A percentile compares a stretch with the other conserved stretches of the same genome.
phyloP scores from a whole-genome alignment of 1,284 basidiomycete species.

The Pholiota adiposa region DNA sequence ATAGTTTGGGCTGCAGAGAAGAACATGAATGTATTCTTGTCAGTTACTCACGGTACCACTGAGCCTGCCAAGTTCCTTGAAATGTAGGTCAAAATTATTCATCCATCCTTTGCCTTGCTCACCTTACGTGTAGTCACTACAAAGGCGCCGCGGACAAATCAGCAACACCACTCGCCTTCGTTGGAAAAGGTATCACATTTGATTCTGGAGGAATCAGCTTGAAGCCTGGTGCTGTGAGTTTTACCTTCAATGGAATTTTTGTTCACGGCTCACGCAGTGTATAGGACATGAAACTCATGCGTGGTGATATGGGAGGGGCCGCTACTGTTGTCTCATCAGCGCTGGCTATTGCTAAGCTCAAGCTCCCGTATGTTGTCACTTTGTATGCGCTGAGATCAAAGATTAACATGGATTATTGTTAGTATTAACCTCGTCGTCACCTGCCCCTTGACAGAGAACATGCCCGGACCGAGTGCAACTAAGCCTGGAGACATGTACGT shows the following conservation, averaged over 20 bases:
- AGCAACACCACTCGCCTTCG: constrained; percentile 73
- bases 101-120: background rate
- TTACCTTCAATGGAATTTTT: constrained; percentile 14
- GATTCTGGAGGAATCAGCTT: constrained; percentile 90
- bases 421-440: constrained; percentile 79
- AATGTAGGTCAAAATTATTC: constrained; percentile 53
- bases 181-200: constrained; percentile 91
- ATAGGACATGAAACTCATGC: constrained; percentile 81
- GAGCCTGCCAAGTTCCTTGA: constrained; percentile 90
- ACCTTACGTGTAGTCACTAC: constrained; percentile 63
- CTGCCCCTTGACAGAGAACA: constrained; percentile 85
- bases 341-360: constrained; percentile 81
- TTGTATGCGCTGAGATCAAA: background rate
- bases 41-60: constrained; percentile 81
- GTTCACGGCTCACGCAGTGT: background rate
- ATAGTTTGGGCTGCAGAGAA: constrained; percentile 80
- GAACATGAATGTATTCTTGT: constrained; percentile 89
- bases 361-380: constrained; percentile 67
- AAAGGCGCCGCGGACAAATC: constrained; percentile 66
- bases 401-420: background rate
- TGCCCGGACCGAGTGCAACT: constrained; percentile 84
- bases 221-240: constrained; percentile 74
- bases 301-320: constrained; percentile 88
- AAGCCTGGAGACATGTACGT: constrained; percentile 86
- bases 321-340: constrained; percentile 78